phyloP scores from a whole-genome alignment of 148 eudicot species.

The Bassia scoparia region DNA sequence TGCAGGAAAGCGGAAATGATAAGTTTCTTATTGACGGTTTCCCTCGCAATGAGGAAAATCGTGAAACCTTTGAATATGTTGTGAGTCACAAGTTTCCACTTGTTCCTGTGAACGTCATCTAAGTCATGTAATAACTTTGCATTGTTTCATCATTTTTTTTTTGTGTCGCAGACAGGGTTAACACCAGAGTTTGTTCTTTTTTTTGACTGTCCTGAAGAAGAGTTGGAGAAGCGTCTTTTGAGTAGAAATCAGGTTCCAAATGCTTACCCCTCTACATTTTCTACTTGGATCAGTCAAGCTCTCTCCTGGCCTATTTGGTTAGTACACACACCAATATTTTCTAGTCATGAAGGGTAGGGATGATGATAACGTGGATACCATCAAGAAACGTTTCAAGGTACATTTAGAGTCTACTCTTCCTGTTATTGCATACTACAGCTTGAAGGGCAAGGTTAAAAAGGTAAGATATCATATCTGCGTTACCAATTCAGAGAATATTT shows the following conservation, averaged over 20 bases:
- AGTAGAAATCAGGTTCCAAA: constrained; percentile 61
- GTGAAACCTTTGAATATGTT: constrained; percentile 64
- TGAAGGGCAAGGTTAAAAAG: constrained; percentile 40
- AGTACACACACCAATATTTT: neutral
- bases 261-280: constrained; percentile 1
- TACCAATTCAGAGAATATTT: neutral
- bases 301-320: neutral
- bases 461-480: constrained; percentile 11
- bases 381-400: constrained; percentile 39
- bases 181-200: constrained; percentile 65
- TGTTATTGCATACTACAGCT: constrained; percentile 33
- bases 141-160: constrained; percentile 14
- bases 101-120: neutral
- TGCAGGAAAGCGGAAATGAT: constrained; percentile 54
- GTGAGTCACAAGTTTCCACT: constrained; percentile 40
- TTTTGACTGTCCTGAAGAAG: constrained; percentile 77
- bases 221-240: constrained; percentile 81
- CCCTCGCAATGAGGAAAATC: constrained; percentile 82
- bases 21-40: constrained; percentile 83
- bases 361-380: constrained; percentile 43
- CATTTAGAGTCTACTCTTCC: constrained; percentile 39
- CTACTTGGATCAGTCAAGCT: neutral
- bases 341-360: constrained; percentile 36
- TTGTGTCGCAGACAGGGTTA: constrained; percentile 59
- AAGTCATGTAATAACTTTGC: constrained; percentile 1